Evolutionary conservation across 768 basidiomycete genomes (phyloP), one percentile per base, ranked within the genome.

Genomic region (Tephrocybe rancida): DNA sequence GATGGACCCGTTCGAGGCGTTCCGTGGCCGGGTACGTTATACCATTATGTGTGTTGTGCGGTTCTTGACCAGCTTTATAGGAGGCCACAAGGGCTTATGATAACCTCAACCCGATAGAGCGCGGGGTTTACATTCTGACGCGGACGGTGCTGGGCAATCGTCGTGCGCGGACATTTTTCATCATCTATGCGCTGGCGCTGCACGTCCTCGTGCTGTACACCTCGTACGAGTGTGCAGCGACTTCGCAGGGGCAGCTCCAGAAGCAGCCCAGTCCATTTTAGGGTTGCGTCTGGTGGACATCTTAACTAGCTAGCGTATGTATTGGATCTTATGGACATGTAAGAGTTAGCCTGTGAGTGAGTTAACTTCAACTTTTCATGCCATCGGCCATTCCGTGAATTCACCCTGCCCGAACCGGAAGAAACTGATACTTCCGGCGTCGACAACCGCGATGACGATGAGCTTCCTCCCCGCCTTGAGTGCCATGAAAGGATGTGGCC

Each of bases 1-100:
- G 48, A 94, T 98, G 85, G 98, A 99, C 65, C 96, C 97, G 0
- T 99, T 99, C 66, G 95, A 98, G 69, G 94, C 90, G 6, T 98
- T 99, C 80, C 85, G 94, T 57, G 94, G 96, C 1, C 79, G 94
- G 68, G 96, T 97, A 62, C 60, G 94, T 82, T 5, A 3, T 29
- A 37, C 49, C 19, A 38, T 50, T 35, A 27, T 52, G 44, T 30
- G 50, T 29, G 18, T 6, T 32, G 13, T 22, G 8, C 25, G 35
- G 35, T 21, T 19, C 16, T 37, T 37, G n/a, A n/a, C n/a, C 35
- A 13, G 5, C 22, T 34, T 52, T 25, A 32, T 57, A 98, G 96
- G 97, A 98, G 75, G 93, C 94, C 26, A 89, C 90, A n/a, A 77
- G 95, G 52, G 96, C 93, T 1, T 94, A 96, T 50, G 86, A 93